phyloP scores from a whole-genome alignment of 768 basidiomycete species.

The Imleria badia region DNA sequence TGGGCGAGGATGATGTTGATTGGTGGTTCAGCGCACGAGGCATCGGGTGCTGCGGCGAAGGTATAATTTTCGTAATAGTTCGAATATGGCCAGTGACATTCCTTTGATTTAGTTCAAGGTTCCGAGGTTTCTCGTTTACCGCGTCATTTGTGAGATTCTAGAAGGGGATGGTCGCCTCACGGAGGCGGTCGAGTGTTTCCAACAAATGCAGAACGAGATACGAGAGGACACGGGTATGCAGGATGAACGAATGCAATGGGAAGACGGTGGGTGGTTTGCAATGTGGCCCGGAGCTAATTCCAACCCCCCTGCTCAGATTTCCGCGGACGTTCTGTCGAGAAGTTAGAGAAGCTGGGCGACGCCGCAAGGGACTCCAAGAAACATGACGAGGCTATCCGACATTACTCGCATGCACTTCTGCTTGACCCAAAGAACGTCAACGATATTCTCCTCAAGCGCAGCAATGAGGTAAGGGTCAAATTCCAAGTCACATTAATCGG shows the following conservation, averaged over 20 bases:
- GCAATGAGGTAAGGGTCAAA: neutral
- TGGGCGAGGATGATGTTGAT: too few relatives aligned
- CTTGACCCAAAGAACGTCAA: neutral
- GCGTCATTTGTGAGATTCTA: neutral
- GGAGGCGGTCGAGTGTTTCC: too few relatives aligned
- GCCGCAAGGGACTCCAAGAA: too few relatives aligned
- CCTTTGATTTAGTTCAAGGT: too few relatives aligned
- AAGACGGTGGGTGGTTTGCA: neutral
- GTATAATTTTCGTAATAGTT: neutral
- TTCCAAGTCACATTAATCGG: neutral
- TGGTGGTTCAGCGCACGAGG: neutral
- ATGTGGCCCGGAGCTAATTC: neutral
- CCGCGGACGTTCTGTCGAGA: neutral
- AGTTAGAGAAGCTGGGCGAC: too few relatives aligned
- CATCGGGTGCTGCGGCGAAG: neutral
- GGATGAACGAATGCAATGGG: neutral
- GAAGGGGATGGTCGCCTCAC: neutral
- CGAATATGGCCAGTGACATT: neutral
- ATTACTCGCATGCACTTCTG: neutral
- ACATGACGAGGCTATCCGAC: neutral
- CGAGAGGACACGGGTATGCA: neutral
- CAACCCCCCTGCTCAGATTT: too few relatives aligned
- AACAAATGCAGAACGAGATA: neutral
- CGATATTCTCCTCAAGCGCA: conserved; percentile 3
- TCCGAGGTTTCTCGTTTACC: neutral